Conservation (phyloP, 306 rosid genomes). For the Mimosa bimucronata region DNA sequence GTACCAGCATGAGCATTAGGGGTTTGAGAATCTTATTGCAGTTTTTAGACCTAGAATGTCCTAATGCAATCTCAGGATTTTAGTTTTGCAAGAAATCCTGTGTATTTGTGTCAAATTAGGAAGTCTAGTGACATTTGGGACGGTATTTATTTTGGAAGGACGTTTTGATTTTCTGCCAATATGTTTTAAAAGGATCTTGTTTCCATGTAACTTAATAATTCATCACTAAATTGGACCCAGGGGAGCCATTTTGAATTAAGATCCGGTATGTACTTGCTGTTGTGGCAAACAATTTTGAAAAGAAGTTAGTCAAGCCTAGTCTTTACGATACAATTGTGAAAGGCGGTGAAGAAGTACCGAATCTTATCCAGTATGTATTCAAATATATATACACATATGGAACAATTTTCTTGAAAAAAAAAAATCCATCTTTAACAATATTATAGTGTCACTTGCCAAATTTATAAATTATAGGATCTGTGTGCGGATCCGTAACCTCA, state of each 20-base stretch:
- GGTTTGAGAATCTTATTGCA: not conserved
- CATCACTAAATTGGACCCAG: not conserved
- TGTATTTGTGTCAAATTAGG: not conserved
- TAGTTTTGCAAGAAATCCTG: not conserved
- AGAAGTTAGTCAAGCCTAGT: not conserved
- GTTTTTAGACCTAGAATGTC: not conserved
- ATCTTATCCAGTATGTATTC: too few relatives aligned
- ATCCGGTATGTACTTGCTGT: not conserved
- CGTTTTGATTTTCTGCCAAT: not conserved
- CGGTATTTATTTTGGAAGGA: not conserved
- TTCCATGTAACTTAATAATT: not conserved
- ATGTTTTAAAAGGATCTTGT: not conserved
- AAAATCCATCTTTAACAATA: too few relatives aligned
- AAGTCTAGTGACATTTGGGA: not conserved
- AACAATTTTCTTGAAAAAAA: too few relatives aligned
- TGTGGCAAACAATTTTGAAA: not conserved
- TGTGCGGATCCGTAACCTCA: too few relatives aligned
- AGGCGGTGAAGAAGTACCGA: too few relatives aligned
- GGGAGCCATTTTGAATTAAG: not conserved
- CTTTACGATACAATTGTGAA: too few relatives aligned
- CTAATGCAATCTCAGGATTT: not conserved
- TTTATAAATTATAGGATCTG: too few relatives aligned
- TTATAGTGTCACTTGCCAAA: too few relatives aligned
- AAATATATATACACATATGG: too few relatives aligned
- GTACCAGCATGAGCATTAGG: not conserved